phyloP scores from a whole-genome alignment of 192 early-diverging fungal genomes.

The Coemansia sp. region DNA sequence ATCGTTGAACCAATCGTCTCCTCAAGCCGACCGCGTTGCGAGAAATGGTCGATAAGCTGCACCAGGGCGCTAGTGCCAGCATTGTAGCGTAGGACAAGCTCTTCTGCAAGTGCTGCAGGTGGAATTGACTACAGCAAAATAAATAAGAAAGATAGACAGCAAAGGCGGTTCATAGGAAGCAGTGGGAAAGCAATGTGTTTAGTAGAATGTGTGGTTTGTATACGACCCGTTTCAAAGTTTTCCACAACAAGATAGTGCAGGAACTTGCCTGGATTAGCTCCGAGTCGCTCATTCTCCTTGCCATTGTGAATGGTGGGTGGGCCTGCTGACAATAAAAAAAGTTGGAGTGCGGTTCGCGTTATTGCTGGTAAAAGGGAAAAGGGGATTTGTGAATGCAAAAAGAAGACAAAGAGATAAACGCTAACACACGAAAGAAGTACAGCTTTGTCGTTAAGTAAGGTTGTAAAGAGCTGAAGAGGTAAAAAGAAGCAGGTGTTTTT shows the following conservation, averaged over 20 bases:
- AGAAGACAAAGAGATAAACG: background rate
- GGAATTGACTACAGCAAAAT: constrained; percentile 24
- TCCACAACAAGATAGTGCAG: background rate
- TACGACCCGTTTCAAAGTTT: too few relatives aligned
- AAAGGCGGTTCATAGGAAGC: background rate
- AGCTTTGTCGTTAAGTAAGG: too few relatives aligned
- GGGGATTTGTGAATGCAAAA: background rate
- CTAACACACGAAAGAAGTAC: too few relatives aligned
- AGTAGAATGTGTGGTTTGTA: background rate
- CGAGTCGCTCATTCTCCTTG: constrained; percentile 10
- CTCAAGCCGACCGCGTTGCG: constrained; percentile 31
- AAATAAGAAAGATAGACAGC: background rate
- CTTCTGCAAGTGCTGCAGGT: constrained; percentile 33
- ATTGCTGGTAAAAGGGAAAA: too few relatives aligned
- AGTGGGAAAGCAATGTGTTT: background rate
- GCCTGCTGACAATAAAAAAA: background rate
- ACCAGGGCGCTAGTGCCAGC: constrained; percentile 23
- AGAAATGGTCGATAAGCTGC: constrained; percentile 38
- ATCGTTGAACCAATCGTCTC: constrained; percentile 31
- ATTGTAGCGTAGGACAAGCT: constrained; percentile 34
- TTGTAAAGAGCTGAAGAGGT: too few relatives aligned
- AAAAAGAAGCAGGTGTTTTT: too few relatives aligned
- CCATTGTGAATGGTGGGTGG: background rate
- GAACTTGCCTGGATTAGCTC: constrained; percentile 9
- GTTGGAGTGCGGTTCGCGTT: background rate